Conservation (phyloP, 805 yeast genomes). For the Wickerhamomyces canadensis region DNA sequence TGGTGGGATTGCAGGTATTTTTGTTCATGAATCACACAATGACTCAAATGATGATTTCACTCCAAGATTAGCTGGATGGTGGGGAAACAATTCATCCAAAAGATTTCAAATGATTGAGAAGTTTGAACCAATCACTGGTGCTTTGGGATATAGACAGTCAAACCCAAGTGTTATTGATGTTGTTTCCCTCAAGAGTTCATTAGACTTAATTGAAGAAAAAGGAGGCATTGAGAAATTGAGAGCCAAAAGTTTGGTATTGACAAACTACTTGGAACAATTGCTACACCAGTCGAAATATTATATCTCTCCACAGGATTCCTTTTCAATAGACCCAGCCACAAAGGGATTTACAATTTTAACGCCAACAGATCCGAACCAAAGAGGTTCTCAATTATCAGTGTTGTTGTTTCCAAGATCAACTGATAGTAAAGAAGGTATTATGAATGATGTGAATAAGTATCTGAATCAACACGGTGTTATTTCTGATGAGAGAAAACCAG, state of each 20-base stretch:
- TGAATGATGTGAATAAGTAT: slow-evolving; percentile 53
- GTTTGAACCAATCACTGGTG: slow-evolving; percentile 80
- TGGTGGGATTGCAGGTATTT: slow-evolving; percentile 87
- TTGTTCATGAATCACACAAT: slow-evolving; percentile 51
- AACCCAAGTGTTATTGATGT: slow-evolving; percentile 87
- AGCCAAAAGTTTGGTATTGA: slow-evolving; percentile 49
- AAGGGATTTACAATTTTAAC: slow-evolving; percentile 61
- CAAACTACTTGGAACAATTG: slow-evolving; percentile 46
- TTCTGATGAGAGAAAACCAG: slow-evolving; percentile 86
- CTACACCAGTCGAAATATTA: slow-evolving; percentile 45
- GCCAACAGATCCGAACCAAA: slow-evolving; percentile 46
- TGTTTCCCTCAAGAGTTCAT: slow-evolving; percentile 62
- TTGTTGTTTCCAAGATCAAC: slow-evolving; percentile 49
- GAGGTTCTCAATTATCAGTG: slow-evolving; percentile 85
- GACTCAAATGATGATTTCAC: slow-evolving; percentile 28
- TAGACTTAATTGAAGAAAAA: slow-evolving; percentile 49
- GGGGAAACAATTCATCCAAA: slow-evolving; percentile 75
- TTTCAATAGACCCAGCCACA: slow-evolving; percentile 5
- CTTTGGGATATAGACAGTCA: slow-evolving; percentile 83
- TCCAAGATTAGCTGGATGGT: slow-evolving; percentile 93
- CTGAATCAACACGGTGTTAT: slow-evolving; percentile 57
- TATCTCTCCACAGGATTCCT: slow-evolving; percentile 24
- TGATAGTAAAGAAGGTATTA: slow-evolving; percentile 35
- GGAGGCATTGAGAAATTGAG: slow-evolving; percentile 65
- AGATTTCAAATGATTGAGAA: slow-evolving; percentile 76